phyloP scores from a whole-genome alignment of 2,329 filamentous ascomycete species.

The Sclerotinia glacialis region DNA sequence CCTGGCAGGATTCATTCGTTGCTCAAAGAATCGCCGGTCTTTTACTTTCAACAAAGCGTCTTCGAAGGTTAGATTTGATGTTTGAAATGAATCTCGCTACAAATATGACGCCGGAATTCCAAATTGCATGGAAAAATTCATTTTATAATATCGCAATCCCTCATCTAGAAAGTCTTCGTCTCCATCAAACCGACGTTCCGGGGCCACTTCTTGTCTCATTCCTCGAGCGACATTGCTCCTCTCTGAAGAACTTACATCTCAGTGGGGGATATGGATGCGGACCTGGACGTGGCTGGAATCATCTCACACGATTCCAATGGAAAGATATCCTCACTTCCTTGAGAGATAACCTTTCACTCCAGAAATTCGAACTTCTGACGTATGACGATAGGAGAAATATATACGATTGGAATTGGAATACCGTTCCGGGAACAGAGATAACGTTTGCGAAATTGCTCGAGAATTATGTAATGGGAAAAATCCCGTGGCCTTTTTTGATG shows the following conservation, averaged over 20 bases:
- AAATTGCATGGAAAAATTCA: conserved; percentile 1
- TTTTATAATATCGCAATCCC: conserved; percentile 19
- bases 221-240: conserved; percentile 1
- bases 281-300: conserved; percentile 17
- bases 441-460: conserved; percentile 17
- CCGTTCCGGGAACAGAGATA: background rate
- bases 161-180: conserved; percentile 13
- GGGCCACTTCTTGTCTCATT: conserved; percentile 11
- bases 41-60: background rate
- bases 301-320: conserved; percentile 14
- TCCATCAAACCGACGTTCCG: conserved; percentile 19
- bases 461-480: background rate
- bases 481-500: conserved; percentile 19
- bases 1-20: conserved; percentile 15
- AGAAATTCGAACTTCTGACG: conserved; percentile 19
- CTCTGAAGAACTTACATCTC: conserved; percentile 11
- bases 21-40: conserved; percentile 6
- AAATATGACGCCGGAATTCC: conserved; percentile 16
- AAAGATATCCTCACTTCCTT: conserved; percentile 6
- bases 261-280: conserved; percentile 15
- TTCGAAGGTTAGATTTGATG: conserved; percentile 19
- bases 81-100: conserved; percentile 21
- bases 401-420: conserved; percentile 19
- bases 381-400: conserved; percentile 19
- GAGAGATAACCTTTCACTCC: background rate